Conservation (phyloP, 371 early-diverging fungal species). For the Mucor plumbeus region DNA sequence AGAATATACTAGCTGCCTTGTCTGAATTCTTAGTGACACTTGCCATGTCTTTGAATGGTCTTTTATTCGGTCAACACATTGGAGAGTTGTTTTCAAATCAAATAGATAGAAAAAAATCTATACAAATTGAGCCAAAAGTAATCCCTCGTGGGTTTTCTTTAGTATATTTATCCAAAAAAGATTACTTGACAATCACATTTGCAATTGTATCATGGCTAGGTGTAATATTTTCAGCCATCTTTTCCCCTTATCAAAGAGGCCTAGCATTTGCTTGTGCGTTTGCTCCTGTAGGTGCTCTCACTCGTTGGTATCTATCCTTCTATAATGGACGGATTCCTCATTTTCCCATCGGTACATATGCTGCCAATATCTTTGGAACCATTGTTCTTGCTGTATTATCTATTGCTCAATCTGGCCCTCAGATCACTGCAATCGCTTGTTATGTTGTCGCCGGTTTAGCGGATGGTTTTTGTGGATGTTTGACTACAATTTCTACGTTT, state of each 20-base stretch:
- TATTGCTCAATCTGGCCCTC: constrained; percentile 43
- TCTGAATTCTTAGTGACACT: constrained; percentile 51
- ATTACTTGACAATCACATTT: constrained; percentile 27
- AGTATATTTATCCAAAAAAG: constrained; percentile 13
- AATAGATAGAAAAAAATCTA: background rate
- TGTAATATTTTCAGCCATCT: constrained; percentile 44
- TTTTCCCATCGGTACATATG: constrained; percentile 72
- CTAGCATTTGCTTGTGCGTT: constrained; percentile 57
- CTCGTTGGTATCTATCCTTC: constrained; percentile 71
- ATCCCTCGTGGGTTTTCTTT: constrained; percentile 31
- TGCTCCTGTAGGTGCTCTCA: constrained; percentile 66
- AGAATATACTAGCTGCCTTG: constrained; percentile 54
- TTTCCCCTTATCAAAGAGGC: constrained; percentile 37
- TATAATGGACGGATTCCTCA: constrained; percentile 44
- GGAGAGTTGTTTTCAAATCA: constrained; percentile 20
- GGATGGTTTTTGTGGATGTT: constrained; percentile 76
- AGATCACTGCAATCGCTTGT: constrained; percentile 42
- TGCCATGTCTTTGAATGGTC: constrained; percentile 52
- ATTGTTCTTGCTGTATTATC: constrained; percentile 56
- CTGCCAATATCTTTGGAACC: constrained; percentile 70
- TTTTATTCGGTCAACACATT: constrained; percentile 54
- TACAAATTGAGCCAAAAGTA: constrained; percentile 13
- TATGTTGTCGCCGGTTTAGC: constrained; percentile 57
- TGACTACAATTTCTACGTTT: constrained; percentile 81
- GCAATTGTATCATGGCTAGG: constrained; percentile 47